Conservation (phyloP, 352 stramenopile species). For the Phytophthora ohioensis region DNA sequence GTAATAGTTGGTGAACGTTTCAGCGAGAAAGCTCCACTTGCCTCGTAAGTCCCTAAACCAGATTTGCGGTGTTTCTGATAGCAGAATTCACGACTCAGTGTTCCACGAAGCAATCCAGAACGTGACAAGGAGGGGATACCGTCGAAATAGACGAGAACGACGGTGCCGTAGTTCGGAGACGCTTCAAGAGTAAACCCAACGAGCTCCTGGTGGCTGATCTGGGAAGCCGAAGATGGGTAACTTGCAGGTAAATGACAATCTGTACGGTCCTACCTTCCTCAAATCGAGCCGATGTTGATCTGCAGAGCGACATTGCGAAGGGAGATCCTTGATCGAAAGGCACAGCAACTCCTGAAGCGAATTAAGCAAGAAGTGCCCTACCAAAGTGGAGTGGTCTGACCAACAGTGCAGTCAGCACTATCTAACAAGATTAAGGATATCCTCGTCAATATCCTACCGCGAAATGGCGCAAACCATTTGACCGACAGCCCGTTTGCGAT, state of each 20-base stretch:
- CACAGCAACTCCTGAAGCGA: slow-evolving; percentile 68
- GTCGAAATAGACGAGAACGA: slow-evolving; percentile 59
- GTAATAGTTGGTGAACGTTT: slow-evolving; percentile 82
- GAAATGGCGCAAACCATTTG: slow-evolving; percentile 76
- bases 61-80: slow-evolving; percentile 55
- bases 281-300: slow-evolving; percentile 52
- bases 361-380: slow-evolving; percentile 75
- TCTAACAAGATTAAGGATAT: not conserved
- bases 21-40: slow-evolving; percentile 74
- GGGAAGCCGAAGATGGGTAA: not conserved
- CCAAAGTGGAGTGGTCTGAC: slow-evolving; percentile 51
- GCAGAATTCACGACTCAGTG: not conserved
- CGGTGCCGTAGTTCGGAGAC: slow-evolving; percentile 64
- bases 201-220: slow-evolving; percentile 38
- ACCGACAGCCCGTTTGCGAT: slow-evolving; percentile 75
- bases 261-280: slow-evolving; percentile 23
- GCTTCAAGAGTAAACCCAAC: slow-evolving; percentile 63
- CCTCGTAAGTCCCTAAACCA: slow-evolving; percentile 73
- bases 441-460: slow-evolving; percentile 30
- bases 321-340: slow-evolving; percentile 48
- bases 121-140: slow-evolving; percentile 12
- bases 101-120: not conserved
- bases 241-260: not conserved
- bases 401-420: not conserved
- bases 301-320: slow-evolving; percentile 40